These are phyloP conservation scores for Elymus sibiricus DNA, from an alignment of 176 grass and related monocot genomes.

Conservation along the genomic window DNA sequence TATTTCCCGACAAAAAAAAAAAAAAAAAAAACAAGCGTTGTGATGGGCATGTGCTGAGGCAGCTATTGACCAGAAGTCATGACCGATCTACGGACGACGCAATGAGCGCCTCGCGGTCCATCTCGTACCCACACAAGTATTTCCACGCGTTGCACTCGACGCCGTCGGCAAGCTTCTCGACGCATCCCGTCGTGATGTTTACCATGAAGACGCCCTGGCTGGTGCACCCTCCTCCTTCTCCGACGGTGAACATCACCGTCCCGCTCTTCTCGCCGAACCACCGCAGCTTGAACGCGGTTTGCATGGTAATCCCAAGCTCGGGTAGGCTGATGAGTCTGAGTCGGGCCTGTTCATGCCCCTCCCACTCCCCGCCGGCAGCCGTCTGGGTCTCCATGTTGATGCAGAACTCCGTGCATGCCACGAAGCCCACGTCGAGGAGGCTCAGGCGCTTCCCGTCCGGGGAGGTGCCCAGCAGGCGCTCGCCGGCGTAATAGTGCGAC, in stretches of 20 bases:
- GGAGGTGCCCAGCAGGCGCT: neutral
- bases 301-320: neutral
- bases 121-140: too few relatives aligned
- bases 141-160: neutral
- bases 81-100: neutral
- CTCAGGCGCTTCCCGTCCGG: neutral
- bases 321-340: neutral
- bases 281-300: neutral
- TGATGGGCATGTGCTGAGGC: too few relatives aligned
- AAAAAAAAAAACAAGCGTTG: too few relatives aligned
- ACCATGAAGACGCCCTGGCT: neutral
- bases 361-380: neutral
- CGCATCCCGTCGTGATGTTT: neutral
- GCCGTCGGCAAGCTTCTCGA: conserved; percentile 1
- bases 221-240: neutral
- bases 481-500: neutral
- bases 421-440: neutral
- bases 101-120: neutral
- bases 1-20: too few relatives aligned
- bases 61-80: too few relatives aligned
- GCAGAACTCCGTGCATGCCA: neutral
- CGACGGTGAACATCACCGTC: neutral
- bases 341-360: neutral
- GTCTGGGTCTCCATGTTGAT: neutral
- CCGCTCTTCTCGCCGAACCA: conserved; percentile 28